These are phyloP conservation scores for Russula sp. DNA, from an alignment of 768 basidiomycete species.

Conservation along the genomic window DNA sequence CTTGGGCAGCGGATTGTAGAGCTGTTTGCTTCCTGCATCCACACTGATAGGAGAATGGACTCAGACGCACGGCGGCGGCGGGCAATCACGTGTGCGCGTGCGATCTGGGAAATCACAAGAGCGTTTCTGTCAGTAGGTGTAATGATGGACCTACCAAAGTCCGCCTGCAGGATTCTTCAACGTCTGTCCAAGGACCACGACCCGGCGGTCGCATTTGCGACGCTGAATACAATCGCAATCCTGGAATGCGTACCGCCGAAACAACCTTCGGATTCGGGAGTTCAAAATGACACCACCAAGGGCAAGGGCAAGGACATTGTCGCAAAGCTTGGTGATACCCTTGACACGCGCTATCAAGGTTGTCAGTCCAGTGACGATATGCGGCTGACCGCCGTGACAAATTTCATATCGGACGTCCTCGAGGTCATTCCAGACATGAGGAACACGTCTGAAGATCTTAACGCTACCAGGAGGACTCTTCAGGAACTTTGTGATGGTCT, in stretches of 20 bases:
- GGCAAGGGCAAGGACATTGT: neutral
- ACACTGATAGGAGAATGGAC: conserved; percentile 9
- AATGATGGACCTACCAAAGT: neutral
- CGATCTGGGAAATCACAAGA: conserved; percentile 11
- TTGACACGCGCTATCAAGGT: neutral
- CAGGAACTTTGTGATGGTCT: conserved; percentile 3
- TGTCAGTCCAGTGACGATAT: neutral
- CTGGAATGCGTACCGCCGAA: neutral
- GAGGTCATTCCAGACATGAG: neutral
- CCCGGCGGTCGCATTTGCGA: neutral
- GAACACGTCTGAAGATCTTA: conserved; percentile 1
- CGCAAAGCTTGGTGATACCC: neutral
- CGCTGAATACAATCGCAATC: neutral
- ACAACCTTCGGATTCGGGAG: neutral
- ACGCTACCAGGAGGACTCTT: neutral
- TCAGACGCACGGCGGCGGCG: conserved; percentile 9
- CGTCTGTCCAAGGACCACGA: conserved; percentile 6
- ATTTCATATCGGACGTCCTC: conserved; percentile 3
- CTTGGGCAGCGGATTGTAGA: conserved; percentile 11
- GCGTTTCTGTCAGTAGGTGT: neutral
- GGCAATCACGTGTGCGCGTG: conserved; percentile 11
- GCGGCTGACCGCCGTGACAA: neutral
- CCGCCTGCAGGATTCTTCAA: neutral
- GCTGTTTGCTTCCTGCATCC: conserved; percentile 8
- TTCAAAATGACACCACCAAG: neutral